These are phyloP conservation scores for Coprinopsis cinerea DNA, from an alignment of 768 basidiomycete genomes.

Conservation along the genomic window DNA sequence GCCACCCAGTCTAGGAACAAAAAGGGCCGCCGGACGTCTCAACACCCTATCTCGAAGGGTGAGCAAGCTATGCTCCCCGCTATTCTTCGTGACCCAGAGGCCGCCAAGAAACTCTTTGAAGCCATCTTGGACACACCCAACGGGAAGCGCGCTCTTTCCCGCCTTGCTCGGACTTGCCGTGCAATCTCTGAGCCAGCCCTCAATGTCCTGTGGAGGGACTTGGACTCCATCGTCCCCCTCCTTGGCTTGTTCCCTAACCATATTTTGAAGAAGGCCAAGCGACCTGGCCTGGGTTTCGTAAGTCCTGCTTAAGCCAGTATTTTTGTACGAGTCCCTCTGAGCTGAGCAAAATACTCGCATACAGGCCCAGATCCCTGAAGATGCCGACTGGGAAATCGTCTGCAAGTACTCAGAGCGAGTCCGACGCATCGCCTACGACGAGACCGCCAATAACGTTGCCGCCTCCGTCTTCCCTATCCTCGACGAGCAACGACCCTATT, in stretches of 20 bases:
- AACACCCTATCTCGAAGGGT: constrained; percentile 26
- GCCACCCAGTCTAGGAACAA: not conserved
- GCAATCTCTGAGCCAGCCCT: constrained; percentile 70
- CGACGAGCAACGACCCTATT: constrained; percentile 54
- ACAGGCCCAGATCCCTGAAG: constrained; percentile 57
- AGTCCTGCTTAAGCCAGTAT: too few species aligned
- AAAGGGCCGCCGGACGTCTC: constrained; percentile 1
- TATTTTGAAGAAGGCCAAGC: constrained; percentile 62
- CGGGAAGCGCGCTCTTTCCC: constrained; percentile 62
- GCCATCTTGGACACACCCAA: constrained; percentile 48
- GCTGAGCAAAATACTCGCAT: too few species aligned
- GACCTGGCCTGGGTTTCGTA: constrained; percentile 74
- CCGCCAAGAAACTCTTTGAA: constrained; percentile 44
- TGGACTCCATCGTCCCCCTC: constrained; percentile 69
- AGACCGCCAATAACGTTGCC: constrained; percentile 56
- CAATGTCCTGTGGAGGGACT: constrained; percentile 68
- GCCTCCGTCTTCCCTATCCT: constrained; percentile 62
- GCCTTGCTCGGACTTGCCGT: constrained; percentile 70
- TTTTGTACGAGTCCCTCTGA: too few species aligned
- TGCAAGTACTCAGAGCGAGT: constrained; percentile 65
- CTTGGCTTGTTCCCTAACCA: constrained; percentile 65
- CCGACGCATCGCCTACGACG: constrained; percentile 63
- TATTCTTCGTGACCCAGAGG: constrained; percentile 60
- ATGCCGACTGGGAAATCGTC: constrained; percentile 64
- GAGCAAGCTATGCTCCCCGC: constrained; percentile 44